These are phyloP conservation scores for Casuarina equisetifolia DNA, from an alignment of 306 rosid genomes.

Conservation along the genomic window DNA sequence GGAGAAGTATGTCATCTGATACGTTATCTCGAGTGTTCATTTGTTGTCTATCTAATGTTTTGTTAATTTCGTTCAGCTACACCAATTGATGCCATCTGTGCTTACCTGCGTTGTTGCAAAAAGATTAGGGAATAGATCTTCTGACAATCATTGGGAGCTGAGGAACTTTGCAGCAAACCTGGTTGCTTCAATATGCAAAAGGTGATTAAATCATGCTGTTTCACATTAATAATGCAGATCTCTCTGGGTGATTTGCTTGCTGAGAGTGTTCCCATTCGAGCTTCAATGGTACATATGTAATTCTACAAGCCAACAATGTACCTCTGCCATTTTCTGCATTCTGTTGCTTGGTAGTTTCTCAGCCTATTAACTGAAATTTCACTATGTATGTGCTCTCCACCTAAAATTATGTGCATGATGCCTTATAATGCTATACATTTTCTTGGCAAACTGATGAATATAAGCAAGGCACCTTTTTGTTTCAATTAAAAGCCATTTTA, in stretches of 20 bases:
- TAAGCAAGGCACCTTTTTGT: background rate
- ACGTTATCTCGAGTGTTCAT: constrained; percentile 7
- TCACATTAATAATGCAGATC: constrained; percentile 5
- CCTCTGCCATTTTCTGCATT: background rate
- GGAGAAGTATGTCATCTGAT: constrained; percentile 19
- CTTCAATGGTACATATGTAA: background rate
- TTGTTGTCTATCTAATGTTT: constrained; percentile 30
- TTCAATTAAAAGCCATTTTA: background rate
- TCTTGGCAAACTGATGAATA: background rate
- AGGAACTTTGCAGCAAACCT: constrained; percentile 78
- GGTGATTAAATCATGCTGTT: constrained; percentile 47
- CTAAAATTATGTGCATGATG: background rate
- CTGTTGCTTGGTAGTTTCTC: background rate
- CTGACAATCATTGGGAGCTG: constrained; percentile 95
- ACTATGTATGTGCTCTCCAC: background rate
- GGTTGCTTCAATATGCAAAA: constrained; percentile 76
- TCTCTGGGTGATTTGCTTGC: constrained; percentile 6
- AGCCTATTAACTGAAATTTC: background rate
- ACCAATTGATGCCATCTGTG: constrained; percentile 90
- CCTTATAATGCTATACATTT: background rate
- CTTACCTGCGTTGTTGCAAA: constrained; percentile 86
- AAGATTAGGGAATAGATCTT: constrained; percentile 68
- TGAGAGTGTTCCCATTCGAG: constrained; percentile 8
- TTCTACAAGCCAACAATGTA: background rate
- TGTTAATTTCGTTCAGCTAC: constrained; percentile 56